Base-by-base conservation (phyloP, 345 rosid genomes). In the Melaleuca alternifolia region DNA sequence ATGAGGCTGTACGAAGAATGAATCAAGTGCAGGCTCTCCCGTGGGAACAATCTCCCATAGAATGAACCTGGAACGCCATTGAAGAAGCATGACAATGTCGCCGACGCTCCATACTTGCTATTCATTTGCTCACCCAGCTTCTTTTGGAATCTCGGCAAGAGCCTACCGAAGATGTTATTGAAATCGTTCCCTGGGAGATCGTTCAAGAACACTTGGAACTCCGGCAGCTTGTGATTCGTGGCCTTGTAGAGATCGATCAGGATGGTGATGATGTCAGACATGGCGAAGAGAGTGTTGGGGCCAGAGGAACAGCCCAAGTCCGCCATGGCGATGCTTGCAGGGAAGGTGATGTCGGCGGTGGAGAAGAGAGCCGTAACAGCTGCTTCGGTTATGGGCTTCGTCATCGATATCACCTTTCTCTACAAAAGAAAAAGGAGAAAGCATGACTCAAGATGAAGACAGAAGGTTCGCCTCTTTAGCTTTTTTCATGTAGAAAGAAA, bases 171-270 rank as follows among this genome's bases (percentile, higher is more conserved):
- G 57, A 83, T 83, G 84, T 57, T 50, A n/a, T 83, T 83, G 59
- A 93, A 93, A 83, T 93, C 94, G 48, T 93, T 93, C 18, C 92
- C 90, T 0, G 94, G 92, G 28, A 94, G 92, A 54, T 94, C 96
- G 56, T 94, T 94, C 56, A 94, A 61, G 87, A 89, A 90, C 52
- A 93, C 88, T 56, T 89, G 94, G 87, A 77, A 92, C 76, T 91
- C 93, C 1, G 93, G 96, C 0, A 89, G 71, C 11, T 62, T 7
- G 10, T 26, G 87, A 20, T 86, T 89, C 23, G 82, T 83, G 51
- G 84, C 86, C 26, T 52, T 54, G 84, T 90, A 83, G 16, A 91
- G 51, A 14, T 56, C 61, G 16, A 86, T 89, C 48, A 71, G 4
- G 79, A 16, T 71, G 24, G 81, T 83, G 83, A 94, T 87, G 54